Evolutionary conservation across 441 rosid species (phyloP).

Genomic region (Brassica balearica): DNA sequence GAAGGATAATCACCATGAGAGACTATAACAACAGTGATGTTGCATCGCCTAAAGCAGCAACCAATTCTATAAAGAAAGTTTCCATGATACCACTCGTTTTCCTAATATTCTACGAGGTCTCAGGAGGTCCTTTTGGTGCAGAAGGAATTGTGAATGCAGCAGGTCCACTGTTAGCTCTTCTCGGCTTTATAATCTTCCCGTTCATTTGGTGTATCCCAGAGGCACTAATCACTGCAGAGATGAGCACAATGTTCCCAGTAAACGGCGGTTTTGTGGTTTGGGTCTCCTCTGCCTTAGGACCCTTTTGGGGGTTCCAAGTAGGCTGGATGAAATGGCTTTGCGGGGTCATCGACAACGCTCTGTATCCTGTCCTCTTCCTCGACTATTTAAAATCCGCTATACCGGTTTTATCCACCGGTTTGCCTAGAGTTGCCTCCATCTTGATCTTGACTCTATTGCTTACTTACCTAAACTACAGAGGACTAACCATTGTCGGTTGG

Average conservation of each 20-base stretch:
- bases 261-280: conserved; percentile 73
- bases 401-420: conserved; percentile 56
- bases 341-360: conserved; percentile 69
- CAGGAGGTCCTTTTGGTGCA: conserved; percentile 73
- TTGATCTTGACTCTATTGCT: conserved; percentile 55
- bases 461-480: conserved; percentile 65
- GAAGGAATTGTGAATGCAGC: conserved; percentile 71
- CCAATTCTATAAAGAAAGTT: conserved; percentile 49
- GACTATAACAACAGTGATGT: conserved; percentile 34
- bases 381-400: conserved; percentile 61
- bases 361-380: conserved; percentile 67
- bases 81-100: conserved; percentile 71
- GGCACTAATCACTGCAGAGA: conserved; percentile 72
- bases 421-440: conserved; percentile 48
- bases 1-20: conserved; percentile 48
- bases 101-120: conserved; percentile 72
- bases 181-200: conserved; percentile 63
- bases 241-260: conserved; percentile 73
- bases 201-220: conserved; percentile 70
- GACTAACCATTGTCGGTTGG: conserved; percentile 65
- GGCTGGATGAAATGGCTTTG: conserved; percentile 83
- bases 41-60: conserved; percentile 39
- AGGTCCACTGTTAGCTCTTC: conserved; percentile 62
- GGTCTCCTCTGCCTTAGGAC: conserved; percentile 70
- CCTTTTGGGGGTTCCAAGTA: conserved; percentile 71